Conservation (phyloP, 1,284 basidiomycete species). For the Farysia itapuensis region DNA sequence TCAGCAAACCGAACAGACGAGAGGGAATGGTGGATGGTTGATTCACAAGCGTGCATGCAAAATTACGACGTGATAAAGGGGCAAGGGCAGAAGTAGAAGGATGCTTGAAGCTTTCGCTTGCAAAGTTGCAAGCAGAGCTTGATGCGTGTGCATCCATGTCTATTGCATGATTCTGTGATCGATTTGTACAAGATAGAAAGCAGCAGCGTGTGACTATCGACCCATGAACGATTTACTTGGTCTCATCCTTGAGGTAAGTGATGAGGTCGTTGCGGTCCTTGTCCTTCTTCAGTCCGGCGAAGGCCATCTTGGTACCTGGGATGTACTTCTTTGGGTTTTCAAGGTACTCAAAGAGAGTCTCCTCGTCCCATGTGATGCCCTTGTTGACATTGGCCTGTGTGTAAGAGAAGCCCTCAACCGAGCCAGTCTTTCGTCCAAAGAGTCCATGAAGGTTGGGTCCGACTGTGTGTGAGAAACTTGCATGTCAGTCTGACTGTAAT, state of each 20-base stretch:
- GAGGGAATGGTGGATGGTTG: too few relatives aligned
- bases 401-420: conserved; percentile 84
- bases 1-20: too few relatives aligned
- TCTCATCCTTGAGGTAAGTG: conserved; percentile 43
- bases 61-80: too few relatives aligned
- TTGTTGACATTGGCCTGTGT: conserved; percentile 96
- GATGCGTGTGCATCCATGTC: too few relatives aligned
- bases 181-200: too few relatives aligned
- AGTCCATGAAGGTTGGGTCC: conserved; percentile 91
- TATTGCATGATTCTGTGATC: too few relatives aligned
- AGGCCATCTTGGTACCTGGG: conserved; percentile 49
- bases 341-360: conserved; percentile 90
- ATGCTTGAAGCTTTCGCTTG: too few relatives aligned
- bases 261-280: conserved; percentile 59
- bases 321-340: conserved; percentile 88
- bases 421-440: conserved; percentile 85
- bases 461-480: conserved; percentile 64
- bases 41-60: too few relatives aligned
- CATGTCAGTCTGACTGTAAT: not conserved
- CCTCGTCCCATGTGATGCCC: conserved; percentile 78
- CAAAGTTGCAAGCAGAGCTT: too few relatives aligned
- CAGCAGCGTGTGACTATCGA: too few relatives aligned
- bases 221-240: conserved; percentile 24
- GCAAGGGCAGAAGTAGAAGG: too few relatives aligned
- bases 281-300: conserved; percentile 56